Evolutionary conservation across 2,329 filamentous ascomycete species (phyloP), one percentile per base, ranked within the genome.

Genomic region (Neonectria faginata): DNA sequence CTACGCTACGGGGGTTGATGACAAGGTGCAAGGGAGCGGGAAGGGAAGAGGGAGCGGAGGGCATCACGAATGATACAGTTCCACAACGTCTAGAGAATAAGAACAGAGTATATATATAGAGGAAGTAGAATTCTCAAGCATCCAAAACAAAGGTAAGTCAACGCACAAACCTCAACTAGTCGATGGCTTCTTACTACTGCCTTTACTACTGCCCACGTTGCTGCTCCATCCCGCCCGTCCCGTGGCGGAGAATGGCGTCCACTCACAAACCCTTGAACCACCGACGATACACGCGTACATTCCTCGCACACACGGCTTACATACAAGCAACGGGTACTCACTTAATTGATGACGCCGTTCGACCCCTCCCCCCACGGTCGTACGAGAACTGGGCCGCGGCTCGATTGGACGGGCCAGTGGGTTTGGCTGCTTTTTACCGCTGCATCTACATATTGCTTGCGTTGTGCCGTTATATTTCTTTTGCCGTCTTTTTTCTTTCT

Each of bases 221-320:
- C 25, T 25, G 25, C 25, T 29, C 29, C 29, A 10, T 29, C 29
- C 29, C 29, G 25, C 22, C 22, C 29, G 31, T 33, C 31, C 31
- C 10, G 31, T 12, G 31, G 31, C 31, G 31, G 36, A n/a, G 36
- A n/a, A 39, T n/a, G 9, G 20, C 39, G 39, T 42, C 39, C 47
- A 50, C 25, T 31, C 47, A 31, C 27, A 10, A 31, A 31, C 47
- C 47, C 47, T 50, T 50, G 47, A 50, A 27, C 47, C 47, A 50
- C 47, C 27, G 44, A 7, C 44, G 44, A 27, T 42, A 42, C n/a
- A 42, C n/a, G 10, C 39, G 10, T 20, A 42, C 39, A 10, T 18
- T 16, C 8, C 7, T 8, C 16, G 6, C 10, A 1, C 39, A 5
- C n/a, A n/a, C n/a, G 8, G 16, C 39, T 42, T 20, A 18, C 39